A percentile compares a stretch with the other conserved stretches of the same genome.
These are phyloP conservation scores for Asterionellopsis glacialis DNA, from an alignment of 108 stramenopile genomes.

Conservation along the genomic window DNA sequence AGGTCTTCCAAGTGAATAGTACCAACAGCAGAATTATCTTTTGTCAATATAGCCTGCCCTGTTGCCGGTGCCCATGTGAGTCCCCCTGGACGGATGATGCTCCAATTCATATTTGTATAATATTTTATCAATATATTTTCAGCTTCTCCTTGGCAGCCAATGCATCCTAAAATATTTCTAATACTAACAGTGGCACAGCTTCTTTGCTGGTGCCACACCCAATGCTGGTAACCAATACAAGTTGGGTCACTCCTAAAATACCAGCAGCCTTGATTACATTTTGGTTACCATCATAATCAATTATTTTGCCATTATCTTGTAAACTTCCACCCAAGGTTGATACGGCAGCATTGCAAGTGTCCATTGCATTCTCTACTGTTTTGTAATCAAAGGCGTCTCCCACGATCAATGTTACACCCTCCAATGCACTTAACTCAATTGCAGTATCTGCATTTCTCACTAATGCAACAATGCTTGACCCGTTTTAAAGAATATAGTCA, in stretches of 20 bases:
- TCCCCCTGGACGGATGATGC: conserved; percentile 93
- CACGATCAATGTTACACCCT: conserved; percentile 75
- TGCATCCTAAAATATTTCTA: conserved; percentile 76
- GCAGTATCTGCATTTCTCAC: conserved; percentile 64
- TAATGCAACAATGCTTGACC: conserved; percentile 78
- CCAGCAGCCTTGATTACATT: conserved; percentile 96
- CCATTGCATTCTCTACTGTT: conserved; percentile 88
- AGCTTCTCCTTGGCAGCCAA: conserved; percentile 61
- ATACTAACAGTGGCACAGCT: conserved; percentile 77
- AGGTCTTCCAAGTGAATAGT: conserved; percentile 87
- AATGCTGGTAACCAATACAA: conserved; percentile 88
- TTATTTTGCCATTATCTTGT: conserved; percentile 50
- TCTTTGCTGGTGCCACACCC: conserved; percentile 88
- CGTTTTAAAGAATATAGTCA: conserved; percentile 58
- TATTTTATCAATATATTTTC: conserved; percentile 86
- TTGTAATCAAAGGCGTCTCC: conserved; percentile 94
- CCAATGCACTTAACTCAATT: conserved; percentile 57
- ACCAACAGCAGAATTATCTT: conserved; percentile 80
- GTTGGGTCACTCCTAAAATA: conserved; percentile 88
- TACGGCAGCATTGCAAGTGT: conserved; percentile 94
- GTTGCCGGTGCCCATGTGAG: conserved; percentile 68
- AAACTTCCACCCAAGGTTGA: conserved; percentile 84
- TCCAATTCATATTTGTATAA: conserved; percentile 95
- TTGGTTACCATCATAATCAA: conserved; percentile 91
- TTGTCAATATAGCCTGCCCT: conserved; percentile 84